Conservation (phyloP, 2,329 filamentous ascomycete species). For the Diaporthe nobilis region DNA sequence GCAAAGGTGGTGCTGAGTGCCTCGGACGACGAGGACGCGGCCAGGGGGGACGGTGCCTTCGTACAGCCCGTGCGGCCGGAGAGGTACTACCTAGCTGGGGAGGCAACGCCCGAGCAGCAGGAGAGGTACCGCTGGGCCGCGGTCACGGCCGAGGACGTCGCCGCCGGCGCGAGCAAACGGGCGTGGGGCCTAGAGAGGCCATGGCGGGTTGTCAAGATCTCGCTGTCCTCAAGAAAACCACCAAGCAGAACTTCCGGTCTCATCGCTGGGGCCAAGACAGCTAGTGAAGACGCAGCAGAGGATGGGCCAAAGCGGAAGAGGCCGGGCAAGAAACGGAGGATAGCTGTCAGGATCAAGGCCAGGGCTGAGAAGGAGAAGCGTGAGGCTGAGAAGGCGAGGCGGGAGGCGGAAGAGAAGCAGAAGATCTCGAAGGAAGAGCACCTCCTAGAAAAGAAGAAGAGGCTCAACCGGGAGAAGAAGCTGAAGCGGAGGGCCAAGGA, state of each 20-base stretch:
- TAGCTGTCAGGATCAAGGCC: slow-evolving; percentile 63
- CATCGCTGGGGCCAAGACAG: slow-evolving; percentile 30
- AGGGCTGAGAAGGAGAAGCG: slow-evolving; percentile 55
- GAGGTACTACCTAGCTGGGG: slow-evolving; percentile 64
- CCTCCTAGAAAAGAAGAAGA: slow-evolving; percentile 73
- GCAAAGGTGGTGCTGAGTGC: slow-evolving; percentile 64
- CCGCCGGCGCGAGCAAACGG: slow-evolving; percentile 57
- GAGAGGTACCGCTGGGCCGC: slow-evolving; percentile 61
- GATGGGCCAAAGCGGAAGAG: slow-evolving; percentile 57
- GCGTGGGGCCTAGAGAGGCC: slow-evolving; percentile 73
- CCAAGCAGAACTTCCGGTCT: neutral
- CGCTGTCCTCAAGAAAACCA: slow-evolving; percentile 48
- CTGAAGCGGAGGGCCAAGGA: slow-evolving; percentile 70
- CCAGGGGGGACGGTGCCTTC: slow-evolving; percentile 55
- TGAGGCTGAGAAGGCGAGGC: slow-evolving; percentile 45
- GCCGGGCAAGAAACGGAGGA: slow-evolving; percentile 72
- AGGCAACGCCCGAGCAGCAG: slow-evolving; percentile 54
- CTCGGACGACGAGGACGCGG: slow-evolving; percentile 54
- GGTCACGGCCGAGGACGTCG: slow-evolving; percentile 66
- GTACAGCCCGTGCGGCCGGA: slow-evolving; percentile 57
- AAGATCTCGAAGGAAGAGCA: slow-evolving; percentile 67
- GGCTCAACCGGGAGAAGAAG: slow-evolving; percentile 73
- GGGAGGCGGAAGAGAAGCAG: slow-evolving; percentile 56
- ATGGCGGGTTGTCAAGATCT: slow-evolving; percentile 68
- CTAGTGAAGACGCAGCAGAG: slow-evolving; percentile 36